Conservation (phyloP, 225 moss, liverwort and hornwort genomes). For the Bryoerythrophyllum caledonicum region DNA sequence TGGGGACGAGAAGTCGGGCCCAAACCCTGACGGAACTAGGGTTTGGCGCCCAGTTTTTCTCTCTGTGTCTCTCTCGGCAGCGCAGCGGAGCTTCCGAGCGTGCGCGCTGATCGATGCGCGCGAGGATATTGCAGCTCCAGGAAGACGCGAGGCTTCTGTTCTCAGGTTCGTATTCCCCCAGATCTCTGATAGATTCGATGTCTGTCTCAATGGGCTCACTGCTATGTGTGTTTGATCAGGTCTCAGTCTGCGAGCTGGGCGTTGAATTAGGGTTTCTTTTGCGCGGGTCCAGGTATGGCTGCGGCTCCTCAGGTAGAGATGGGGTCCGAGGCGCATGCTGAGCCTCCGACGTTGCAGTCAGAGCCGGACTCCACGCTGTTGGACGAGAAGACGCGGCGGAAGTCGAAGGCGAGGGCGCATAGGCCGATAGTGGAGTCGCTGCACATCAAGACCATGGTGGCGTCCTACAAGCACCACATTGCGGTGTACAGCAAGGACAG, state of each 20-base stretch:
- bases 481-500: conserved; percentile 14
- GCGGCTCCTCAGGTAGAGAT: conserved; percentile 3
- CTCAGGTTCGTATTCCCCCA: not conserved
- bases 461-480: conserved; percentile 21
- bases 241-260: not conserved
- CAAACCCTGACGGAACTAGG: conserved; percentile 3
- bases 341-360: not conserved
- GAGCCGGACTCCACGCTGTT: not conserved
- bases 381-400: conserved; percentile 20
- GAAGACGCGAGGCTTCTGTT: not conserved
- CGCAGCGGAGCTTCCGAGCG: not conserved
- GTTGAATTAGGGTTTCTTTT: not conserved
- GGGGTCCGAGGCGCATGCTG: not conserved
- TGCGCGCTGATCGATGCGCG: conserved; percentile 2
- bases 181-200: not conserved
- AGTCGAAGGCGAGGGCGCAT: not conserved
- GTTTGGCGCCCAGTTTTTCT: conserved; percentile 14
- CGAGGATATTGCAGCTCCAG: not conserved
- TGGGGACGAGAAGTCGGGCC: conserved; percentile 12
- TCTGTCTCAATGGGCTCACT: not conserved
- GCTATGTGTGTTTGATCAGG: not conserved
- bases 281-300: conserved; percentile 9
- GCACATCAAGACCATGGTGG: conserved; percentile 20
- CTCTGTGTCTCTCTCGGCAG: not conserved
- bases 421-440: conserved; percentile 16